Conservation (phyloP, 805 yeast species). For the Brettanomyces bruxellensis region DNA sequence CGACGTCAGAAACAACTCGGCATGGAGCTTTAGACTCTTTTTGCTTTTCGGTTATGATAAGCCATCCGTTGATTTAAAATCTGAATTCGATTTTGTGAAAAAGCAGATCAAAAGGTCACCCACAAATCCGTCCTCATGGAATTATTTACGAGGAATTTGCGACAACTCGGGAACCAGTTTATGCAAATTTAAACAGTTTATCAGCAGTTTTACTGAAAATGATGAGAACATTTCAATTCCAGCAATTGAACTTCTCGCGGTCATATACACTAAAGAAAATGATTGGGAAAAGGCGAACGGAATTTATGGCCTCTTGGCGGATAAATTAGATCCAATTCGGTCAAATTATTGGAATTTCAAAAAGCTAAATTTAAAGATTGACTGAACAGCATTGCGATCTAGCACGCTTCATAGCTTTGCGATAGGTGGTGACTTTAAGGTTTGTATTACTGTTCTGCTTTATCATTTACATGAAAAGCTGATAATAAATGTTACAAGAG, state of each 20-base stretch:
- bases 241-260: conserved; percentile 58
- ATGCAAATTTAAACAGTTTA: conserved; percentile 35
- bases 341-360: conserved; percentile 24
- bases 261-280: conserved; percentile 30
- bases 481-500: too few species aligned
- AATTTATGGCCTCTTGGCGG: conserved; percentile 43
- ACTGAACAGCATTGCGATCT: too few species aligned
- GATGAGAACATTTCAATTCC: conserved; percentile 34
- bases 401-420: too few species aligned
- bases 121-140: conserved; percentile 82
- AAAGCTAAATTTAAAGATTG: background rate
- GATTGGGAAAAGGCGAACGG: conserved; percentile 27
- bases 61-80: conserved; percentile 7
- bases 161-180: conserved; percentile 21
- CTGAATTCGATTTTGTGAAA: conserved; percentile 48
- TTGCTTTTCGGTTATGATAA: conserved; percentile 27
- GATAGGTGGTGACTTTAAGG: too few species aligned
- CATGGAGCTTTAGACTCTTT: conserved; percentile 84
- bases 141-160: conserved; percentile 59
- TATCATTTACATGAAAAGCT: too few species aligned
- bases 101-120: conserved; percentile 51
- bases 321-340: conserved; percentile 24
- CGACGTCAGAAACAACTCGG: conserved; percentile 85
- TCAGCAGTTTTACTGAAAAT: conserved; percentile 30
- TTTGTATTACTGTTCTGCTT: too few species aligned